Evolutionary conservation across 768 basidiomycete species (phyloP), one percentile per base, ranked within the genome.

Genomic region (Fomitopsis serialis): DNA sequence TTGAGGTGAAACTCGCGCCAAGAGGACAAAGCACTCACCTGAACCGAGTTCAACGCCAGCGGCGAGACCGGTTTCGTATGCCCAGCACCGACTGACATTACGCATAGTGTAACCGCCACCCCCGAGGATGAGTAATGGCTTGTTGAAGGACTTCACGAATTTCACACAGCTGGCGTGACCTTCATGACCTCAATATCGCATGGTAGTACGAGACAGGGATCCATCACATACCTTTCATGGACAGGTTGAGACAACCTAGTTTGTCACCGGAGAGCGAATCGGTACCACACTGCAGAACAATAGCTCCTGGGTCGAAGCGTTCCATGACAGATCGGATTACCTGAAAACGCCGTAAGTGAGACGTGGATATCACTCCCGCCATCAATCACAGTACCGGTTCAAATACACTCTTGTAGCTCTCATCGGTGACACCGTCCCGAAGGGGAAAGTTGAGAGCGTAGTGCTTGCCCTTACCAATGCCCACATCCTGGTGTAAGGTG

Each of bases 81-180:
- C 96, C 97, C 97, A 99, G 12, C 90, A 87, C 42, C 97, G 81
- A 58, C 92, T 94, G 55, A 98, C 96, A 58, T 96, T 96, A 42
- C 95, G 88, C 83, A 99, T 96, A 3, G 97, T 99, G 70, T 99
- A 99, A 0, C 97, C 97, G 10, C 97, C 97, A 24, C 97, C 97
- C 13, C 97, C 97, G 23, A 99, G 82, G 19, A 99, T 76, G 11
- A 99, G 74, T n/a, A 98, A 69, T 1, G 97, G 97, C 46, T 92
- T 87, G 65, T 91, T 88, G 72, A 98, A 97, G 0, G 91, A 92
- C 68, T 98, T 97, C 50, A 99, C 91, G 67, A 96, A 98, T 63
- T 87, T 87, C 37, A 98, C 96, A 60, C 97, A 99, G 64, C 95
- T 92, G 1, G 97, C 97, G 65, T 99, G 97, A 7, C 97, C 95